Conservation (phyloP, 192 early-diverging fungal species). For the Mortierella hygrophila region DNA sequence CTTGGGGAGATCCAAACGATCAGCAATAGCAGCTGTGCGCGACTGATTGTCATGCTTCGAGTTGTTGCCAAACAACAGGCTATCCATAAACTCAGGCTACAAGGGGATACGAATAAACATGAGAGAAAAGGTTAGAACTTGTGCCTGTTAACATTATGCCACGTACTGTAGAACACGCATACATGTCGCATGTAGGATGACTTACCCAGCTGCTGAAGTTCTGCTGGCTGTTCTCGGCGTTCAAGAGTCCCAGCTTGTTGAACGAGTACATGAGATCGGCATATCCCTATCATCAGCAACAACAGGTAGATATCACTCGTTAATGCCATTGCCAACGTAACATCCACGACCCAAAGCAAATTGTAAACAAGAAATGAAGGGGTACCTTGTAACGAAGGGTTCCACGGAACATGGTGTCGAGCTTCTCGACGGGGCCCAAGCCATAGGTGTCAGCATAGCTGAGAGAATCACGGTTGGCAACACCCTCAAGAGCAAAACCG, state of each 20-base stretch:
- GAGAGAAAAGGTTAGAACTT: not conserved
- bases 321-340: too few relatives aligned
- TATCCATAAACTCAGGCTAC: slow-evolving; percentile 61
- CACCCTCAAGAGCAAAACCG: slow-evolving; percentile 93
- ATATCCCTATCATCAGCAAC: slow-evolving; percentile 68
- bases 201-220: slow-evolving; percentile 62
- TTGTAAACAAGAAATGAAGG: not conserved
- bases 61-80: slow-evolving; percentile 45
- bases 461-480: slow-evolving; percentile 95
- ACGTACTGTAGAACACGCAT: not conserved
- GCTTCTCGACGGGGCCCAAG: slow-evolving; percentile 72
- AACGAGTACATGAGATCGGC: slow-evolving; percentile 88
- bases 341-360: too few relatives aligned
- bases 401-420: slow-evolving; percentile 96
- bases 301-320: too few relatives aligned
- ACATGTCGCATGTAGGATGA: not conserved
- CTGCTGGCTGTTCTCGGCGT: slow-evolving; percentile 55
- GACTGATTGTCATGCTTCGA: slow-evolving; percentile 37
- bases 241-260: slow-evolving; percentile 83
- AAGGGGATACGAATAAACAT: slow-evolving; percentile 7
- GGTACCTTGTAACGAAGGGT: slow-evolving; percentile 84
- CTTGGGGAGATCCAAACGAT: slow-evolving; percentile 56
- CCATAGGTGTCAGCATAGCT: slow-evolving; percentile 90
- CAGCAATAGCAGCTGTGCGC: slow-evolving; percentile 42
- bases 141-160: too few relatives aligned